Percentiles rank a stretch among this genome's conserved stretches.
phyloP scores from a whole-genome alignment of 2,329 filamentous ascomycete species.

The Rutstroemia sp. region DNA sequence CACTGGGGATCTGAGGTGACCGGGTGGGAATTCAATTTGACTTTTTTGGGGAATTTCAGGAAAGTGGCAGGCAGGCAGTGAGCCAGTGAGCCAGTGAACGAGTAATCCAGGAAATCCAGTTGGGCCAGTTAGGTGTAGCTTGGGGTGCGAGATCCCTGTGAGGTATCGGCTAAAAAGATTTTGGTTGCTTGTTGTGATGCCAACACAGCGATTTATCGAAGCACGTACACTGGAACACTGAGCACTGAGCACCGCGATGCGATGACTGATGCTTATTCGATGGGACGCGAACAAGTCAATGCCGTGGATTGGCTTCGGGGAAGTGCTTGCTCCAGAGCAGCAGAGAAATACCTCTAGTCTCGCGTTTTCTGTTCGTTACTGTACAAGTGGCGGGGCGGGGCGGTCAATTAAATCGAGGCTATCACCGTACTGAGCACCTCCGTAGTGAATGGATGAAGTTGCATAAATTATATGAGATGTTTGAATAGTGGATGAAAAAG shows the following conservation, averaged over 20 bases:
- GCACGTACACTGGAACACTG: not conserved
- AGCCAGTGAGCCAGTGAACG: no score
- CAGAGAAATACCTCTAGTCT: not conserved
- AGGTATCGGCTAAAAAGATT: constrained; percentile 9
- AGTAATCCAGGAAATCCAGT: not conserved
- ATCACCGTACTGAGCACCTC: no score
- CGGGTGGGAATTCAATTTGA: no score
- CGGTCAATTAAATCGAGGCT: not conserved
- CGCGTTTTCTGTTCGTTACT: not conserved
- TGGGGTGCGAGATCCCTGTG: constrained; percentile 1
- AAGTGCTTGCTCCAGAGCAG: no score
- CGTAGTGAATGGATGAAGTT: not conserved
- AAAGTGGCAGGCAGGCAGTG: no score
- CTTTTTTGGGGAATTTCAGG: no score
- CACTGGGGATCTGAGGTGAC: no score
- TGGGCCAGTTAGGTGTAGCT: not conserved
- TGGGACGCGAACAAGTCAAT: constrained; percentile 12
- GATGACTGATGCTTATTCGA: constrained; percentile 16
- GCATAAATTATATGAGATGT: not conserved
- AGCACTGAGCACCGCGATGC: not conserved
- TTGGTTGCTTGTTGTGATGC: constrained; percentile 19
- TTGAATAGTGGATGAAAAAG: no score
- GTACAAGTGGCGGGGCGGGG: not conserved
- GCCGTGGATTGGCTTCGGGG: not conserved
- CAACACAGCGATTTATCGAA: constrained; percentile 15